Evolutionary conservation across 768 basidiomycete species (phyloP), one percentile per base, ranked within the genome.

Genomic region (Lentinula guzmanii): DNA sequence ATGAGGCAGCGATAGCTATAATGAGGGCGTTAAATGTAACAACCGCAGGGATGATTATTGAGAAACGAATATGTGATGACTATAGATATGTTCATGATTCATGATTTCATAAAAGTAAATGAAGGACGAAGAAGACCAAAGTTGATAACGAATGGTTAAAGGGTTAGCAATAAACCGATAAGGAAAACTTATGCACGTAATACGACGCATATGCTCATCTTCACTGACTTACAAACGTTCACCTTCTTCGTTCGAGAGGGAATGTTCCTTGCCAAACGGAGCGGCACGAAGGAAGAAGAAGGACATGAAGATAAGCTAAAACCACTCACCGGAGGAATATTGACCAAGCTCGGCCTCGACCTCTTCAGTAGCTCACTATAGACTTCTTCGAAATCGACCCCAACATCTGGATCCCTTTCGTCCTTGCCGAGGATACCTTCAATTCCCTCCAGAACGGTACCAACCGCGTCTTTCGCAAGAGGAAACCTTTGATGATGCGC

Each of bases 281-380:
- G 28, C 9, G 21, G 24, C 45, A 15, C 24, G n/a, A 43, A 41
- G 21, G 28, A 35, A n/a, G 45, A 13, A 46, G 42, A 16, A 21
- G 28, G 45, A 41, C 16, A 58, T n/a, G 59, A 21, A 53, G 43
- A 37, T 39, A 39, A 21, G 21, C 52, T 56, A 37, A 52, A 65
- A 37, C 43, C 1, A 79, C 87, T 63, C 67, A 91, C 91, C 1
- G 93, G 90, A 7, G 91, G 89, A 1, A 87, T 86, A 43, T 89
- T 89, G 11, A 89, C 85, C 3, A 93, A 77, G 24, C 84, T 85
- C 2, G 84, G 85, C 18, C 85, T 77, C 0, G 87, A 83, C 37
- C 83, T 79, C 68, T 83, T 88, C 58, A 85, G 73, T 11, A 92
- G 77, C 57, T 90, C 85, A 0, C 69, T 68, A 69, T 86, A 90